Evolutionary conservation across 257 asterid species (phyloP).

Genomic region (Gynochthodes officinalis): DNA sequence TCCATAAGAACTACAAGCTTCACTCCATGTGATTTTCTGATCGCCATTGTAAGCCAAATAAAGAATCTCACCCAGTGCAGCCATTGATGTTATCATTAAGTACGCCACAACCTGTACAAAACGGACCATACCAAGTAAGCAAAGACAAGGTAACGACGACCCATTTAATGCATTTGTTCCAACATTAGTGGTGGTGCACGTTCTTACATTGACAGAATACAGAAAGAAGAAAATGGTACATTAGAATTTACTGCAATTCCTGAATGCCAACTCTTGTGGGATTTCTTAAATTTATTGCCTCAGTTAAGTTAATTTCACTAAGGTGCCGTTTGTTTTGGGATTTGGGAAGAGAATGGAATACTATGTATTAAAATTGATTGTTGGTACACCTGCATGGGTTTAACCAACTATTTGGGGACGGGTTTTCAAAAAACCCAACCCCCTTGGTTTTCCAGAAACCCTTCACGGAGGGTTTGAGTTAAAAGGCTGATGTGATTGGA

Average conservation of each 20-base stretch:
- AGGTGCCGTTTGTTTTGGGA: too few relatives aligned
- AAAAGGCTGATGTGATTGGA: too few relatives aligned
- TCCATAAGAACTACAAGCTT: slow-evolving; percentile 76
- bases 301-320: neutral
- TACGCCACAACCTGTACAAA: slow-evolving; percentile 65
- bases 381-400: too few relatives aligned
- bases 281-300: slow-evolving; percentile 5
- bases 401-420: too few relatives aligned
- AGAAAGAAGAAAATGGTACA: neutral
- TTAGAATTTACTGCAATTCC: neutral
- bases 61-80: slow-evolving; percentile 55
- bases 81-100: slow-evolving; percentile 79
- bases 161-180: slow-evolving; percentile 7
- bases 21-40: slow-evolving; percentile 73
- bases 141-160: too few relatives aligned
- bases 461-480: too few relatives aligned
- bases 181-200: slow-evolving; percentile 3
- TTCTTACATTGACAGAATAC: neutral
- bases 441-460: too few relatives aligned
- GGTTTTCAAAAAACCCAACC: too few relatives aligned
- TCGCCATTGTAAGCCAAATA: slow-evolving; percentile 76
- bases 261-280: neutral
- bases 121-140: neutral
- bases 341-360: too few relatives aligned
- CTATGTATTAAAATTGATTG: too few relatives aligned